These are phyloP conservation scores for Dactylella cylindrospora DNA, from an alignment of 2,329 filamentous ascomycete genomes.

Conservation along the genomic window DNA sequence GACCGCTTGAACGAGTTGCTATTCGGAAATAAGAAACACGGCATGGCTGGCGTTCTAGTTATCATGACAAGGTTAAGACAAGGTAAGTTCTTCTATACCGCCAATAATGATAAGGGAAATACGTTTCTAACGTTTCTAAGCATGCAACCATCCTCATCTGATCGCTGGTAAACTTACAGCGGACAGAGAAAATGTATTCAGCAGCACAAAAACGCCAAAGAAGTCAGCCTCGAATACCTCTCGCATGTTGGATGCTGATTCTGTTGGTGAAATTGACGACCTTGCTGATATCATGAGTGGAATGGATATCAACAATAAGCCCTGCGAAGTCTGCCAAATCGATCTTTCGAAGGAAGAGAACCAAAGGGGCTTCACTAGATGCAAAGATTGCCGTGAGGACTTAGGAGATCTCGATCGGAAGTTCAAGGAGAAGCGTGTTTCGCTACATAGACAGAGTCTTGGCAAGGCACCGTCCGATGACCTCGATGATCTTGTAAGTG, in stretches of 20 bases:
- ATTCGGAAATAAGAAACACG: slow-evolving; percentile 59
- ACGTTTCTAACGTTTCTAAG: slow-evolving; percentile 50
- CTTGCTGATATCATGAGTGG: slow-evolving; percentile 84
- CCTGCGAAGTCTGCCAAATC: slow-evolving; percentile 79
- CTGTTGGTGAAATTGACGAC: slow-evolving; percentile 69
- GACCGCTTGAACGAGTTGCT: slow-evolving; percentile 87
- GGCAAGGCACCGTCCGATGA: slow-evolving; percentile 59
- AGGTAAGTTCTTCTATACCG: neutral
- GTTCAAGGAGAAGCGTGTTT: slow-evolving; percentile 51
- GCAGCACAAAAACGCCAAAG: slow-evolving; percentile 57
- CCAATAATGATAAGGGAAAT: neutral
- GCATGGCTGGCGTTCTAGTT: slow-evolving; percentile 88
- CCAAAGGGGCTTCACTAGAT: slow-evolving; percentile 44
- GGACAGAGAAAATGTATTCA: slow-evolving; percentile 74
- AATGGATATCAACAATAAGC: slow-evolving; percentile 73
- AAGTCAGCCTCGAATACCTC: slow-evolving; percentile 54
- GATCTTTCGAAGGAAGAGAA: slow-evolving; percentile 64
- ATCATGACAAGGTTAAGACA: slow-evolving; percentile 87
- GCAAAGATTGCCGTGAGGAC: slow-evolving; percentile 47
- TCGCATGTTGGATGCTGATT: slow-evolving; percentile 50
- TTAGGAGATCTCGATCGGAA: slow-evolving; percentile 47
- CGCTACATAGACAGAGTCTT: slow-evolving; percentile 43
- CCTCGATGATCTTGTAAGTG: slow-evolving; percentile 61
- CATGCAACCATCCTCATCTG: slow-evolving; percentile 90
- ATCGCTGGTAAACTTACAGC: slow-evolving; percentile 81